These are phyloP conservation scores for Lentinula novae-zelandiae DNA, from an alignment of 1,284 basidiomycete species.

Conservation along the genomic window DNA sequence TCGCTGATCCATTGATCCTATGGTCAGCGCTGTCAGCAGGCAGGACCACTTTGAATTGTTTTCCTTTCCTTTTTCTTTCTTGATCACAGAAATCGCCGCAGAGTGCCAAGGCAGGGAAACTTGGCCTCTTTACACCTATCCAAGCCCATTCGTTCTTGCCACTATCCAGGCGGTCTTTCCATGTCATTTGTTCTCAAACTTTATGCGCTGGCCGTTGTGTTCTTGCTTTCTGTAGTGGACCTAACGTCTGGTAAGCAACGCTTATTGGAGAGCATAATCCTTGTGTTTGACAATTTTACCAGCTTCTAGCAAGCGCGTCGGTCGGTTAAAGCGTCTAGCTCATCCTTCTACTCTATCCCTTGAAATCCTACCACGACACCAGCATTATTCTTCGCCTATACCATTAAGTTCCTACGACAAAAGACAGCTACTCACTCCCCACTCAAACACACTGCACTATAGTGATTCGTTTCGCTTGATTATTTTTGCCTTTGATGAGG, in stretches of 20 bases:
- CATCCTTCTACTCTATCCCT: slow-evolving; percentile 57
- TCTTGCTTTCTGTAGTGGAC: slow-evolving; percentile 24
- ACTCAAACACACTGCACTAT: slow-evolving; percentile 45
- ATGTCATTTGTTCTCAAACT: slow-evolving; percentile 1
- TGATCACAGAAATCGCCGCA: not conserved
- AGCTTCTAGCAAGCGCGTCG: slow-evolving; percentile 51
- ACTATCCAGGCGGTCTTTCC: not conserved
- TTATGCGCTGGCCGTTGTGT: slow-evolving; percentile 34
- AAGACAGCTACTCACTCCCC: slow-evolving; percentile 31
- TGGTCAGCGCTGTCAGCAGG: not conserved
- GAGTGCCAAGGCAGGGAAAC: not conserved
- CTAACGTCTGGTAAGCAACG: slow-evolving; percentile 1
- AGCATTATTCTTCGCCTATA: slow-evolving; percentile 15
- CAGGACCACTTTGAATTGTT: not conserved
- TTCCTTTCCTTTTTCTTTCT: not conserved
- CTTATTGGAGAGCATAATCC: slow-evolving; percentile 23
- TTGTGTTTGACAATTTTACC: slow-evolving; percentile 8
- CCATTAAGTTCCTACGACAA: slow-evolving; percentile 22
- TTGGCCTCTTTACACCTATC: not conserved
- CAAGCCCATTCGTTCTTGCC: not conserved
- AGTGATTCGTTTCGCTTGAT: slow-evolving; percentile 65
- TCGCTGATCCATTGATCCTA: not conserved
- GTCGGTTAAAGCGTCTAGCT: slow-evolving; percentile 53
- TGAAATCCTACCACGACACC: slow-evolving; percentile 61
- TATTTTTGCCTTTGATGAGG: slow-evolving; percentile 60